Percentiles rank a stretch among this genome's conserved stretches.
phyloP scores from a whole-genome alignment of 306 rosid species.

The Gleditsia sinensis region DNA sequence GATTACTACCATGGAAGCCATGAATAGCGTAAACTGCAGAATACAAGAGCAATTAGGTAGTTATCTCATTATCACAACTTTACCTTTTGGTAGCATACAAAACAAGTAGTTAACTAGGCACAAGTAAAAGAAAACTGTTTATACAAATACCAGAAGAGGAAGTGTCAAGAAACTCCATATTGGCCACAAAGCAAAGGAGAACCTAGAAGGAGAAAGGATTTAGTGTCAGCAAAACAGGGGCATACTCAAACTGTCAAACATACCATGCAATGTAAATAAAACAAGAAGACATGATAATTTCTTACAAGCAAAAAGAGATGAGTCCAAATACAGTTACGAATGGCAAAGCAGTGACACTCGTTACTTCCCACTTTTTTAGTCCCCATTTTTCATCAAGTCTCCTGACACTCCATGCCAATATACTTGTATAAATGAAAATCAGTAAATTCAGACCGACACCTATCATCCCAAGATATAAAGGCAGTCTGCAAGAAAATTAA shows the following conservation, averaged over 20 bases:
- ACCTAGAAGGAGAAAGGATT: constrained; percentile 45
- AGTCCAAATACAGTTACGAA: constrained; percentile 73
- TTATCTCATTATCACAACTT: constrained; percentile 32
- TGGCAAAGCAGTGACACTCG: constrained; percentile 78
- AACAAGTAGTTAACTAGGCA: constrained; percentile 14
- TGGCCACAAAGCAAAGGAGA: constrained; percentile 95
- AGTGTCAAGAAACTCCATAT: constrained; percentile 90
- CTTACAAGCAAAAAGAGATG: constrained; percentile 93
- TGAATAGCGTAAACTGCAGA: constrained; percentile 94
- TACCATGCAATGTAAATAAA: constrained; percentile 17
- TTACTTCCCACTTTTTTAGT: constrained; percentile 82
- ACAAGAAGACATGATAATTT: neutral
- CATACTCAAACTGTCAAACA: neutral
- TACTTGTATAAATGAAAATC: constrained; percentile 78
- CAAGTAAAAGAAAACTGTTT: constrained; percentile 20
- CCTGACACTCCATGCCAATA: constrained; percentile 72
- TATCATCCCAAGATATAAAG: constrained; percentile 87
- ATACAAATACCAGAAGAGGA: constrained; percentile 95
- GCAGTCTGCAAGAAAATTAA: constrained; percentile 68
- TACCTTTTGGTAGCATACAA: constrained; percentile 9
- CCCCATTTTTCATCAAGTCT: constrained; percentile 94
- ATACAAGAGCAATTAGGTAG: constrained; percentile 33
- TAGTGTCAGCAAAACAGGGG: constrained; percentile 38
- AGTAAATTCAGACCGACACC: constrained; percentile 70
- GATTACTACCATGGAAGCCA: constrained; percentile 91